These are phyloP conservation scores for Fennellomyces sp. DNA, from an alignment of 371 early-diverging fungal genomes.

Conservation along the genomic window DNA sequence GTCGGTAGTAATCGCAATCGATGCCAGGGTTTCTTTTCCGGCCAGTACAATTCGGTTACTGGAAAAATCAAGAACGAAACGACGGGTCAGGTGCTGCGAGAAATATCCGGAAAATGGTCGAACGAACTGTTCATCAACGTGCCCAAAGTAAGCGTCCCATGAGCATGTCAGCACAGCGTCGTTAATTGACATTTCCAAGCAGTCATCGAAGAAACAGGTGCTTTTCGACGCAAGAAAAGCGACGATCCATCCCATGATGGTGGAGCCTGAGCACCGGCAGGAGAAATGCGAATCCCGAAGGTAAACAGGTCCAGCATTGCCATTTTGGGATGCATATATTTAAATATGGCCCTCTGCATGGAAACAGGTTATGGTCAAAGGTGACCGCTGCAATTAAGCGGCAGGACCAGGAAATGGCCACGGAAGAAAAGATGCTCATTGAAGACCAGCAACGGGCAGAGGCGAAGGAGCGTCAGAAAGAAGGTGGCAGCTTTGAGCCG, in stretches of 20 bases:
- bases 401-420: constrained; percentile 76
- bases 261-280: constrained; percentile 73
- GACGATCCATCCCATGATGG: constrained; percentile 63
- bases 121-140: constrained; percentile 67
- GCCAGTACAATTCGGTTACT: constrained; percentile 78
- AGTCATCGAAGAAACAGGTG: constrained; percentile 44
- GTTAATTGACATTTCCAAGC: neutral
- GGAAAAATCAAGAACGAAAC: constrained; percentile 85
- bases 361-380: constrained; percentile 73
- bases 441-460: constrained; percentile 83
- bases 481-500: constrained; percentile 46
- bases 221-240: constrained; percentile 73
- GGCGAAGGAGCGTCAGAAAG: constrained; percentile 60
- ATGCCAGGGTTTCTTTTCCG: constrained; percentile 79
- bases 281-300: constrained; percentile 84
- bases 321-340: neutral
- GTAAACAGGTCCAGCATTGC: constrained; percentile 21
- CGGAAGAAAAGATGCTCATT: constrained; percentile 76
- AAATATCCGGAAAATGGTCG: constrained; percentile 90
- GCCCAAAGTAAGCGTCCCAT: constrained; percentile 11
- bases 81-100: constrained; percentile 78
- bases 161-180: neutral
- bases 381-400: constrained; percentile 73
- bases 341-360: too few relatives aligned
- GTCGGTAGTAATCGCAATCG: neutral